Evolutionary conservation across 768 basidiomycete genomes (phyloP), one percentile per base, ranked within the genome.

Genomic region (Trametes sanguinea): DNA sequence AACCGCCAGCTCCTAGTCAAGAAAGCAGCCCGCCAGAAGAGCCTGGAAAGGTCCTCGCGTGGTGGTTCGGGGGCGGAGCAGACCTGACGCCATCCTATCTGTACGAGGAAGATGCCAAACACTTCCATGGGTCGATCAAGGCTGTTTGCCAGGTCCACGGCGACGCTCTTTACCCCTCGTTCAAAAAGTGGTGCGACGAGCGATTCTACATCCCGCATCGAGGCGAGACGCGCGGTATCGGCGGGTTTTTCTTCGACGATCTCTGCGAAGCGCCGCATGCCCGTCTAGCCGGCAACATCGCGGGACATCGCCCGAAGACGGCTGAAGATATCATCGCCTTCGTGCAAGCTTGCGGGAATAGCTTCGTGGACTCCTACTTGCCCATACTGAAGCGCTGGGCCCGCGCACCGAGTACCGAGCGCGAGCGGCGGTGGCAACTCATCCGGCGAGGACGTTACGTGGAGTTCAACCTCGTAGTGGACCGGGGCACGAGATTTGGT

Each of bases 61-160:
- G 95, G 95, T 99, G 96, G 97, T 99, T 98, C 70, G 96, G 97
- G n/a, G 97, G 97, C 33, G 97, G 96, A 6, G 88, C 87, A 6
- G 96, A 99, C 73, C 82, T 98, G 32, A 99, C 97, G 0, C 96
- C 96, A 1, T 88, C 89, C 3, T 98, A 98, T 74, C 84, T 98
- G 13, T 93, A 87, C 76, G 86, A 87, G 60, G 90, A 90, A 57
- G 97, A 98, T 72, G 92, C 85, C 7, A 70, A 74, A 22, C 93
- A 95, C 72, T 99, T 98, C 78, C 97, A 99, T 77, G 63, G 70
- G n/a, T 88, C 87, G 2, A 74, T 95, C 65, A 89, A 92, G 72
- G 72, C 71, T 6, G 91, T 89, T 0, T 95, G 93, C 73, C 88
- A 90, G 65, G 73, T 77, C 22, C 88, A 94, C 71, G 86, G 90